Evolutionary conservation across 129 eudicot species (phyloP), one percentile per base, ranked within the genome.

Genomic region (Centaurea solstitialis): DNA sequence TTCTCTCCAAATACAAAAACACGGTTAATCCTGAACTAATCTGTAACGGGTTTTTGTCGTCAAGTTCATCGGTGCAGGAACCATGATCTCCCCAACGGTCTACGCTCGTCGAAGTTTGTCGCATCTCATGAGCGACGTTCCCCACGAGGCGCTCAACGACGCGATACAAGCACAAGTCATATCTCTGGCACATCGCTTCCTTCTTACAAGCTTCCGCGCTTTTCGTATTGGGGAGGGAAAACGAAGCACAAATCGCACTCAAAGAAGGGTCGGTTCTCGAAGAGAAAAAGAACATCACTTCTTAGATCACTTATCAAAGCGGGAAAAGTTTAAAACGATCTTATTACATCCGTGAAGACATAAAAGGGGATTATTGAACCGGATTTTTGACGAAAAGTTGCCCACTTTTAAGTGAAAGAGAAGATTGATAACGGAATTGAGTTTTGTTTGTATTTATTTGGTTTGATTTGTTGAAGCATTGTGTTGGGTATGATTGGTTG

Each of bases 161-260:
- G 98, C 96, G 28, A 79, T 87, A 71, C 96, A 94, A 85, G 92
- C 97, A 76, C 96, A 92, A 80, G 96, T 92, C 1, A 87, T 92
- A 84, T 90, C 91, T 40, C 98, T 94, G 98, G 98, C 90, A 92
- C 64, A 86, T 92, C 13, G 94, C 97, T 17, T 89, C 90, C 1
- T 94, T 90, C 67, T 75, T 94, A 41, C 96, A 94, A 85, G 94
- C 97, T 68, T 85, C 91, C 76, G 80, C 96, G 4, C 93, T 94
- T 80, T 81, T 90, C 22, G 82, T 89, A 39, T 64, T 92, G 2
- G 88, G 90, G 33, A 90, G 91, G 85, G 96, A 92, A 73, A 89
- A 85, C 7, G 94, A 94, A 86, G 97, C 94, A 59, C 96, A 85
- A 68, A 84, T 90, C 65, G 97, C 97, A 26, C 91, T 94, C 33